A percentile compares a stretch with the other conserved stretches of the same genome.
Evolutionary conservation across 495 filamentous ascomycete genomes (phyloP).

Genomic region (Aspergillus haitiensis): DNA sequence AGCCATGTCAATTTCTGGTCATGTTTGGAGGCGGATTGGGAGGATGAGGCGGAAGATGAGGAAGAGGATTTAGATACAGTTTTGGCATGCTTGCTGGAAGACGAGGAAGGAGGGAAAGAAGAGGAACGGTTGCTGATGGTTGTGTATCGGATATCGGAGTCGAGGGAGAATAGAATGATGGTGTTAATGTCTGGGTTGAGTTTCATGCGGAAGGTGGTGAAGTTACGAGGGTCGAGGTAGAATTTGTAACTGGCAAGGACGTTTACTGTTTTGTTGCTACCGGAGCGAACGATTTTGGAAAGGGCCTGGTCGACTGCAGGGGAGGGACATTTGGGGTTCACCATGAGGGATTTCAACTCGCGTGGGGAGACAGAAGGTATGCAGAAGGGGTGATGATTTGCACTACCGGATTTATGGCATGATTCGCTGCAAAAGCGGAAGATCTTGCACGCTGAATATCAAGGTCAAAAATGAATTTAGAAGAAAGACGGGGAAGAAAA

Average conservation of each 20-base stretch:
- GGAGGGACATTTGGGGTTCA: slow-evolving; percentile 30
- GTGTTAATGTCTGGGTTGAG: slow-evolving; percentile 32
- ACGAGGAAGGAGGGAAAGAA: neutral
- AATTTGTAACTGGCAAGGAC: slow-evolving; percentile 31
- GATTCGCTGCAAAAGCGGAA: slow-evolving; percentile 33
- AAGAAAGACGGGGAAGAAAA: neutral
- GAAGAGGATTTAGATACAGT: neutral
- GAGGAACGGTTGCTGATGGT: slow-evolving; percentile 6
- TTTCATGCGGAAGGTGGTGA: slow-evolving; percentile 37
- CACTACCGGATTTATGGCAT: slow-evolving; percentile 23
- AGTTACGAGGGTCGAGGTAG: slow-evolving; percentile 36
- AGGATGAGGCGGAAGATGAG: slow-evolving; percentile 15
- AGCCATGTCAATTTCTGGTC: slow-evolving; percentile 24
- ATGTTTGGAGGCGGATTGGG: slow-evolving; percentile 8
- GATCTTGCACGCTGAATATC: slow-evolving; percentile 32
- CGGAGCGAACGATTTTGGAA: slow-evolving; percentile 24
- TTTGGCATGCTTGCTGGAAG: too few species aligned
- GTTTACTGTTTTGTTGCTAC: slow-evolving; percentile 20
- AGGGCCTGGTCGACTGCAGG: slow-evolving; percentile 30
- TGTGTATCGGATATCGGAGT: slow-evolving; percentile 32
- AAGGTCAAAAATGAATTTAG: neutral
- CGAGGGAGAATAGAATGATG: slow-evolving; percentile 31
- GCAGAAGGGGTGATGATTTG: slow-evolving; percentile 24
- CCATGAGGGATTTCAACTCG: slow-evolving; percentile 34
- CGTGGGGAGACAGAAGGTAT: slow-evolving; percentile 34